Evolutionary conservation across 1,284 basidiomycete genomes (phyloP).

Genomic region (Naganishia liquefaciens): DNA sequence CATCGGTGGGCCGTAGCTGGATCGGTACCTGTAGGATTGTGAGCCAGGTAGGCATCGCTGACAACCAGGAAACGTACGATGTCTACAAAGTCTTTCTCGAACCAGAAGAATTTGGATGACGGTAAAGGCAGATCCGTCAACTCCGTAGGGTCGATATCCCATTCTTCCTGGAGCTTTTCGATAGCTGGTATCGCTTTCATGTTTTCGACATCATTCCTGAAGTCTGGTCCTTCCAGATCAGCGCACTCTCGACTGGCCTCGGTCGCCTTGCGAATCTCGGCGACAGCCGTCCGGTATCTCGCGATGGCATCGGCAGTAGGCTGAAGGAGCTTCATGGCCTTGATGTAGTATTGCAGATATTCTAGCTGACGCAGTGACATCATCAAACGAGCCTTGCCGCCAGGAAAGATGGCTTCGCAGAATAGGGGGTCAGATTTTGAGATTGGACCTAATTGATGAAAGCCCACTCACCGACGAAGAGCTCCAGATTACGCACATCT

Average conservation of each 20-base stretch:
- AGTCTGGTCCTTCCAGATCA: neutral
- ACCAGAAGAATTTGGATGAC: conserved; percentile 16
- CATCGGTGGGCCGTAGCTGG: neutral
- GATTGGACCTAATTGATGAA: neutral
- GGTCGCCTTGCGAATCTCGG: neutral
- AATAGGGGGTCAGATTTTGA: neutral
- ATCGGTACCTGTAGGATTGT: neutral
- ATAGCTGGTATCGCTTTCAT: no score
- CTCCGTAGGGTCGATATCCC: neutral
- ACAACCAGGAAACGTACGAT: conserved; percentile 8
- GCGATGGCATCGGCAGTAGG: conserved; percentile 20
- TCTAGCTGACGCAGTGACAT: conserved; percentile 80
- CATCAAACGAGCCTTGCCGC: conserved; percentile 55
- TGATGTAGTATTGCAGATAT: conserved; percentile 79
- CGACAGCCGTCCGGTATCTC: neutral
- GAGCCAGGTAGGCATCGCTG: neutral
- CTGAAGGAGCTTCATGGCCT: conserved; percentile 68
- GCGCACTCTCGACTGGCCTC: neutral
- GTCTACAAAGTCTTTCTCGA: conserved; percentile 20
- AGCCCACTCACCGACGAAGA: neutral
- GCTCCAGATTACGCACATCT: neutral
- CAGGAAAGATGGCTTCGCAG: conserved; percentile 23
- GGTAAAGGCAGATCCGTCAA: conserved; percentile 26
- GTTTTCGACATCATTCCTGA: conserved; percentile 5
- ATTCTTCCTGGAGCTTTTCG: neutral